A percentile compares a stretch with the other conserved stretches of the same genome.
phyloP scores from a whole-genome alignment of 345 rosid genomes.

The Cardamine chenopodiifolia region DNA sequence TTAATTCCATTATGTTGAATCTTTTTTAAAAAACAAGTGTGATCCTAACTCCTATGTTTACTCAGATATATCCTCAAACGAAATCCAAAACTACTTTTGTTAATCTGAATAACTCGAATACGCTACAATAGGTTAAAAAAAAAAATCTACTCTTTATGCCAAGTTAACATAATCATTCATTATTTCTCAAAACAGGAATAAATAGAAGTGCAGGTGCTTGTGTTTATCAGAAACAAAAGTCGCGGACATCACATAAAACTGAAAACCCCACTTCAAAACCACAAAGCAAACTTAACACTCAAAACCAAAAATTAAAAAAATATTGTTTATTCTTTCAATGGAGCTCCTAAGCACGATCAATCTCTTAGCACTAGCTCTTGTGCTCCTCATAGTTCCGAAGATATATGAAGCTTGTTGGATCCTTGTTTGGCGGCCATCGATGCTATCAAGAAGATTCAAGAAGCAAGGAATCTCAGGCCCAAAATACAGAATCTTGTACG shows the following conservation, averaged over 20 bases:
- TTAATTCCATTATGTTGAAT: background rate
- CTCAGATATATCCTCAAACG: background rate
- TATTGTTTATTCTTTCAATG: conserved; percentile 15
- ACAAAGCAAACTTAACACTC: too few species aligned
- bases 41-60: background rate
- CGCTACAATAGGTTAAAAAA: background rate
- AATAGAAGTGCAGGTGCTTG: background rate
- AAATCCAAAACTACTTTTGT: background rate
- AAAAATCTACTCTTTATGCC: background rate
- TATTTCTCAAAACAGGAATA: background rate
- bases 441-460: conserved; percentile 33
- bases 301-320: background rate
- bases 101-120: background rate
- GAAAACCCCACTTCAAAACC: background rate
- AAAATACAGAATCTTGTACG: conserved; percentile 26
- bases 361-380: conserved; percentile 22
- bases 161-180: background rate
- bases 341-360: conserved; percentile 19
- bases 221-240: conserved; percentile 10
- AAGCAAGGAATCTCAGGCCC: conserved; percentile 44
- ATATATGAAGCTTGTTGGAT: conserved; percentile 25
- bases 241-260: background rate
- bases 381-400: conserved; percentile 26
- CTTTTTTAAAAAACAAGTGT: background rate
- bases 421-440: conserved; percentile 34